Evolutionary conservation across 306 rosid genomes (phyloP).

Genomic region (Geum urbanum): DNA sequence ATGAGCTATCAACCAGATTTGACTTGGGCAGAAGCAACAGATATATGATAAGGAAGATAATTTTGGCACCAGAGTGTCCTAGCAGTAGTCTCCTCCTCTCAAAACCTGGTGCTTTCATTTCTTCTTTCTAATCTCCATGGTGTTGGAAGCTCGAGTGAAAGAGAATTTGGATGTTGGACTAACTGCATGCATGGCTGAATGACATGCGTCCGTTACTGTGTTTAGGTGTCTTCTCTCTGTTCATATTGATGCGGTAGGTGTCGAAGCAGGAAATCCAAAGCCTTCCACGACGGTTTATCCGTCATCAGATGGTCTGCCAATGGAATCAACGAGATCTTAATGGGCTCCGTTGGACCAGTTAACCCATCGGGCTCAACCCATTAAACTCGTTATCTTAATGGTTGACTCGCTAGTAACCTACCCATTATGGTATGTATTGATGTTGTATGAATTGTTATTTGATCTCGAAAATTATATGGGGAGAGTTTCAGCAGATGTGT

Average conservation of each 20-base stretch:
- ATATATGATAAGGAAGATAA: neutral
- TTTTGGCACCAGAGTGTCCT: neutral
- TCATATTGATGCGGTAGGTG: neutral
- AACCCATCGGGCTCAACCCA: too few species aligned
- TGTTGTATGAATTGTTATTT: too few species aligned
- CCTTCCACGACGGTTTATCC: too few species aligned
- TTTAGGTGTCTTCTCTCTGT: neutral
- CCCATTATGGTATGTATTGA: too few species aligned
- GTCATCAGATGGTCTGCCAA: too few species aligned
- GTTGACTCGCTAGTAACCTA: too few species aligned
- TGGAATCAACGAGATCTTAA: too few species aligned
- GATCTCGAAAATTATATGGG: too few species aligned
- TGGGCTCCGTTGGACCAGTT: too few species aligned
- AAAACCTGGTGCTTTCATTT: neutral
- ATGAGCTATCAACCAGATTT: neutral
- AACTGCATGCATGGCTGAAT: neutral
- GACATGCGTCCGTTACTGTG: neutral
- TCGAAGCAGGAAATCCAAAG: neutral
- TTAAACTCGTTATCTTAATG: too few species aligned
- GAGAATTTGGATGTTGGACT: neutral
- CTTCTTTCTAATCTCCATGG: neutral
- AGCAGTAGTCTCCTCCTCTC: slow-evolving; percentile 3
- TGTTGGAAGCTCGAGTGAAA: neutral
- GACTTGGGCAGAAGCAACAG: slow-evolving; percentile 4
- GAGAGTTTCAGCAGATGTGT: too few species aligned